phyloP scores from a whole-genome alignment of 495 filamentous ascomycete genomes.

The Sordaria brevicollis region DNA sequence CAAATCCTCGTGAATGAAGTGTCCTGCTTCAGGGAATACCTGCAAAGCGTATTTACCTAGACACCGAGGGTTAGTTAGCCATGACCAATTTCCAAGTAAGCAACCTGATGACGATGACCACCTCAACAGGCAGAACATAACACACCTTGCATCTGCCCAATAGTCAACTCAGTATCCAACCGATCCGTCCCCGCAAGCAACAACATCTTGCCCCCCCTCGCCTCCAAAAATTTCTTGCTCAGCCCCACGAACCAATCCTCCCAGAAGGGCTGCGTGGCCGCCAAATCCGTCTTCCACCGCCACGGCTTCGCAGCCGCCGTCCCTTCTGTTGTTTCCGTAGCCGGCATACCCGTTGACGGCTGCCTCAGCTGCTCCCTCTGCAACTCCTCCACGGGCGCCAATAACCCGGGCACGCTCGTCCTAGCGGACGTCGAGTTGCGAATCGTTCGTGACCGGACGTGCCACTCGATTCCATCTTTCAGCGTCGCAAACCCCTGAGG shows the following conservation, averaged over 20 bases:
- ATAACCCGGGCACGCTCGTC: conserved; percentile 76
- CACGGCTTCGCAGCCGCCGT: conserved; percentile 33
- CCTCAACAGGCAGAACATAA: not conserved
- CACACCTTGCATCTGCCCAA: conserved; percentile 93
- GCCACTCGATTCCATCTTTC: conserved; percentile 83
- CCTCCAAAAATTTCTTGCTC: conserved; percentile 77
- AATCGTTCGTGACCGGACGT: conserved; percentile 80
- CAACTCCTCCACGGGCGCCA: conserved; percentile 30
- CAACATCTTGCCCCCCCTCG: conserved; percentile 78
- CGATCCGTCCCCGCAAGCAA: conserved; percentile 90
- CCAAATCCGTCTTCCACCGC: conserved; percentile 81
- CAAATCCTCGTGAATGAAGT: conserved; percentile 93
- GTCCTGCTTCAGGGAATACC: conserved; percentile 88
- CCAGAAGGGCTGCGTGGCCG: conserved; percentile 83
- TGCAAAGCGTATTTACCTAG: conserved; percentile 89
- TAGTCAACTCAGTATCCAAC: conserved; percentile 88
- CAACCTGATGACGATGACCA: not conserved
- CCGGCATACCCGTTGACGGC: conserved; percentile 11
- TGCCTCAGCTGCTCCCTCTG: not conserved
- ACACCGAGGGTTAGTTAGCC: not conserved
- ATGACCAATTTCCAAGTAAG: not conserved
- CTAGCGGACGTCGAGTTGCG: conserved; percentile 71
- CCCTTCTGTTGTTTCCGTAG: conserved; percentile 8
- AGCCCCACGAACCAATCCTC: conserved; percentile 85
- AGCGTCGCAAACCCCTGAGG: conserved; percentile 67